Base-by-base conservation (phyloP, 257 asterid species). In the Solanum commersonii region DNA sequence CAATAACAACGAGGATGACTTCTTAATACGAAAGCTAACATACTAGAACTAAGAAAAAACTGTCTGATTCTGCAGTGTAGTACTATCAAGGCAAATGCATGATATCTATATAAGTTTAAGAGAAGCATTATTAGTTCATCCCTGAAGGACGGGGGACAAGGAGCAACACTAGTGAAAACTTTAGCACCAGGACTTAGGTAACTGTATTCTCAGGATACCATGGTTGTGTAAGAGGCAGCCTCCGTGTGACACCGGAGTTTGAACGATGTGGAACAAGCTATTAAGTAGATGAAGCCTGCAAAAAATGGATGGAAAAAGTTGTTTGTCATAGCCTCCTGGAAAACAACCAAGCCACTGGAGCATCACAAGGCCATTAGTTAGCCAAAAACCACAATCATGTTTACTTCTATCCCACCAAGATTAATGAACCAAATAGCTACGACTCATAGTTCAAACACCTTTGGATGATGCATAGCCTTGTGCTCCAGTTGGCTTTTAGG, bases 261-360 rank as follows among this genome's bases (percentile, higher is more conserved):
- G 42, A 90, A 91, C 89, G 31, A 78, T 79, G 56, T 65, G 74
- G 86, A 91, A 90, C 94, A 91, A 94, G 96, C 96, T 72, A 72
- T 72, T 0, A 84, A 56, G 91, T 89, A 18, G 20, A 49, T 52
- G 10, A 82, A 87, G 92, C 95, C 95, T 91, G 95, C 91, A 92
- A 95, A 95, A 93, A 91, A 11, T 44, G 90, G 90, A 67, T 13
- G 42, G 88, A 37, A 86, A 89, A 91, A 89, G 88, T 84, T 29
- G 88, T 78, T 78, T 60, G 90, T 92, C 94, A 85, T 10, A 84
- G 90, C 90, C 87, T 87, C 92, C 94, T 25, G 92, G 91, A 89
- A 94, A 93, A 90, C 96, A 93, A 92, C 93, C 91, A 83, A 89
- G 90, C 67, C 93, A 78, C 91, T 88, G 89, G 87, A 89, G 90